phyloP scores from a whole-genome alignment of 1,284 basidiomycete species.

The Xerocomus amazonicus region DNA sequence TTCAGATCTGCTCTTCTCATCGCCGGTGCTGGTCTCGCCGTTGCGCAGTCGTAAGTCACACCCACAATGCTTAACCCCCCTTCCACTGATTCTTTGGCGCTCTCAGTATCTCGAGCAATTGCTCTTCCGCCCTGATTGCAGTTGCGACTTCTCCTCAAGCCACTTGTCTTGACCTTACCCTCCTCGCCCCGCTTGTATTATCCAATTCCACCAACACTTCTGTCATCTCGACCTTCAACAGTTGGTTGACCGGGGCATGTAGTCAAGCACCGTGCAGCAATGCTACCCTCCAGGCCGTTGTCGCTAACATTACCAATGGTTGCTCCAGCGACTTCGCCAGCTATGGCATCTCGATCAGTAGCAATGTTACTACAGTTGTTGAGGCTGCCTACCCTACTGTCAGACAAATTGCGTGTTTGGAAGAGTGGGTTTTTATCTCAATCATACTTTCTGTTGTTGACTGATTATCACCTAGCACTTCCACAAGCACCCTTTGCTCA shows the following conservation, averaged over 20 bases:
- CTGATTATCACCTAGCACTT: constrained; percentile 30
- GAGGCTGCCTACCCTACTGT: constrained; percentile 48
- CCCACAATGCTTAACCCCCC: not conserved
- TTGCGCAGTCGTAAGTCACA: constrained; percentile 44
- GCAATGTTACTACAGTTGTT: constrained; percentile 20
- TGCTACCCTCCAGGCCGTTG: constrained; percentile 43
- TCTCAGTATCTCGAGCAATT: constrained; percentile 22
- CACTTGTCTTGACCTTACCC: constrained; percentile 50
- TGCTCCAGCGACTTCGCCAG: constrained; percentile 48
- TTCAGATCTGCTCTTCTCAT: constrained; percentile 33
- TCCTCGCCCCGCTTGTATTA: constrained; percentile 43
- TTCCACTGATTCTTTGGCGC: constrained; percentile 11
- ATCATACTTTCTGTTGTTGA: not conserved
- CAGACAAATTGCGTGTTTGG: constrained; percentile 50
- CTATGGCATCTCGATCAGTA: constrained; percentile 22
- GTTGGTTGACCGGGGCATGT: constrained; percentile 58
- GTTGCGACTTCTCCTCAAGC: constrained; percentile 46
- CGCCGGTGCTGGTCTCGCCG: constrained; percentile 39
- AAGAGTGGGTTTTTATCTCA: constrained; percentile 44
- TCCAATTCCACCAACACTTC: constrained; percentile 39
- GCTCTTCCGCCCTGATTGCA: constrained; percentile 34
- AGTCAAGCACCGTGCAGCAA: constrained; percentile 53
- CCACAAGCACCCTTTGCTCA: constrained; percentile 46
- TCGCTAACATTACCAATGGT: constrained; percentile 43
- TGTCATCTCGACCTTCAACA: constrained; percentile 49